These are phyloP conservation scores for Lactifluus hygrophoroides DNA, from an alignment of 768 basidiomycete species.

Conservation along the genomic window DNA sequence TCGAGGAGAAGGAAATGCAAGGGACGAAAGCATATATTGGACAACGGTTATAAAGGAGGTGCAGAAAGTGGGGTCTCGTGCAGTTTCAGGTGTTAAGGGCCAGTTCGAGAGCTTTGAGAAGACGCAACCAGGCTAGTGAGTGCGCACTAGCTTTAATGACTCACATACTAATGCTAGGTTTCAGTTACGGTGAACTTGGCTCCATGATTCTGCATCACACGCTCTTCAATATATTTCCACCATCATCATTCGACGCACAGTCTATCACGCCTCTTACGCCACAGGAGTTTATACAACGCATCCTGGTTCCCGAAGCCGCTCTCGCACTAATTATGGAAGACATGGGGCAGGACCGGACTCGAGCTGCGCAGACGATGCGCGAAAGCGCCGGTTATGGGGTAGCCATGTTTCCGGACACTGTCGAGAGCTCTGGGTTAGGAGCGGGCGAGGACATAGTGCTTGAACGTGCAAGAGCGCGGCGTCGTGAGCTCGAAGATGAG, in stretches of 20 bases:
- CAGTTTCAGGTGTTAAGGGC: conserved; percentile 56
- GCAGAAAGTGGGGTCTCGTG: conserved; percentile 54
- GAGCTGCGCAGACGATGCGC: conserved; percentile 53
- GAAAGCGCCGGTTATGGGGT: conserved; percentile 80
- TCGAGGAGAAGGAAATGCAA: conserved; percentile 27
- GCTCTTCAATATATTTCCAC: conserved; percentile 68
- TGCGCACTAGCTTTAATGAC: conserved; percentile 15
- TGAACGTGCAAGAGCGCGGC: conserved; percentile 35
- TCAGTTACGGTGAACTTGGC: conserved; percentile 81
- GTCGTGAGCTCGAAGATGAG: conserved; percentile 36
- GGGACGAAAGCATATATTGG: conserved; percentile 57
- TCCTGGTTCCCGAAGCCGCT: conserved; percentile 88
- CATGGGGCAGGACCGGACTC: conserved; percentile 35
- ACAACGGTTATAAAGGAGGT: conserved; percentile 53
- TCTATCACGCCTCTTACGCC: conserved; percentile 56
- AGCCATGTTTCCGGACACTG: conserved; percentile 72
- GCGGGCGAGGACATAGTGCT: conserved; percentile 38
- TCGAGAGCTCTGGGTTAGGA: conserved; percentile 28
- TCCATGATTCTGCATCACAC: conserved; percentile 74
- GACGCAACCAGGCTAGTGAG: conserved; percentile 87
- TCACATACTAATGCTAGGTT: background rate
- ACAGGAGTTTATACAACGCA: conserved; percentile 68
- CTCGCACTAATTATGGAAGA: conserved; percentile 79
- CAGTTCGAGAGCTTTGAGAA: conserved; percentile 77
- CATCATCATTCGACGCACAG: conserved; percentile 42